phyloP scores from a whole-genome alignment of 371 early-diverging fungal species.

The Umbelopsis sp. region DNA sequence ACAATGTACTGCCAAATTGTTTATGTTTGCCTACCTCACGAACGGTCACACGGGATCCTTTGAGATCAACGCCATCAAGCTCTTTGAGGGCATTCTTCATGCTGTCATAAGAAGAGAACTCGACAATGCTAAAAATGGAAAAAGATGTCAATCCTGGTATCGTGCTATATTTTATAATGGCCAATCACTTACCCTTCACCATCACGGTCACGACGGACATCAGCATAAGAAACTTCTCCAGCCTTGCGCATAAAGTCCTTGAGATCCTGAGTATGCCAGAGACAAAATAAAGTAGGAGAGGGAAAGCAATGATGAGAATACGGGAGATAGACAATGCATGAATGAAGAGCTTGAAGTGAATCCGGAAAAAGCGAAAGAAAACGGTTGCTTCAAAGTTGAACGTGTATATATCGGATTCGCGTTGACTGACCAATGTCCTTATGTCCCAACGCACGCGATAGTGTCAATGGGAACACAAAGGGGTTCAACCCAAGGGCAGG shows the following conservation, averaged over 20 bases:
- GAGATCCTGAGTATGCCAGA: constrained; percentile 69
- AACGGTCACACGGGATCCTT: constrained; percentile 74
- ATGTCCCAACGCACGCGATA: no score
- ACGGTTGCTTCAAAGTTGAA: no score
- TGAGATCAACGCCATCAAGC: constrained; percentile 81
- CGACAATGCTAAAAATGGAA: constrained; percentile 69
- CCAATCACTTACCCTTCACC: constrained; percentile 75
- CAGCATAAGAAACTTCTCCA: constrained; percentile 91
- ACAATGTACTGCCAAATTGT: neutral
- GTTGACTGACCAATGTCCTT: no score
- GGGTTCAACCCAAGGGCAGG: no score
- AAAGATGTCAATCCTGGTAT: no score
- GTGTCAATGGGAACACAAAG: no score
- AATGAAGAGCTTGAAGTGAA: neutral
- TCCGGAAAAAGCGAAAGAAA: no score
- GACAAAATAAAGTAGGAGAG: constrained; percentile 18
- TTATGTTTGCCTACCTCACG: constrained; percentile 62
- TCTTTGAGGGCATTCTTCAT: constrained; percentile 83
- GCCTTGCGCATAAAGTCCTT: constrained; percentile 93
- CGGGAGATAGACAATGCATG: constrained; percentile 14
- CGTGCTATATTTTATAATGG: neutral
- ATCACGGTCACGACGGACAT: constrained; percentile 78
- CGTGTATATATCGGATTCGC: no score
- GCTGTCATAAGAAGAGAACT: constrained; percentile 77
- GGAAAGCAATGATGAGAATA: constrained; percentile 4